Evolutionary conservation across 176 grass and related monocot species (phyloP).

Genomic region (Aegilops bicornis): DNA sequence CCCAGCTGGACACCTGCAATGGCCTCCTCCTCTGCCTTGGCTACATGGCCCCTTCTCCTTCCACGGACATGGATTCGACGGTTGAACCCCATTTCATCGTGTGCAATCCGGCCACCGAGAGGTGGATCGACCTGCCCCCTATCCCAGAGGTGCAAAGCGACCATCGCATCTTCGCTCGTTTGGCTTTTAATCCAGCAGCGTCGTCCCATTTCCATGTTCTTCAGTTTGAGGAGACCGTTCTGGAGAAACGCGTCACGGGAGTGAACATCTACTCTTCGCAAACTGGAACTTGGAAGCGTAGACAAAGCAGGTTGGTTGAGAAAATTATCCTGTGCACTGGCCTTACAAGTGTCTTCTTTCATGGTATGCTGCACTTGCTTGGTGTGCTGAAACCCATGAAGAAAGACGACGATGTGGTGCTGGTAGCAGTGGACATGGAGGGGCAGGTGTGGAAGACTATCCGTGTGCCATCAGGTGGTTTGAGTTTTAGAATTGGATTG

Average conservation of each 20-base stretch:
- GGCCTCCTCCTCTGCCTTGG: background rate
- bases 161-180: background rate
- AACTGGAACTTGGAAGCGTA: background rate
- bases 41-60: background rate
- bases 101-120: background rate
- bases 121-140: background rate
- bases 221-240: background rate
- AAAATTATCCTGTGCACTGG: background rate
- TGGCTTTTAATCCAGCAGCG: background rate
- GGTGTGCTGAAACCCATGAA: background rate
- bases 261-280: background rate
- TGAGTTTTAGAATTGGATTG: background rate
- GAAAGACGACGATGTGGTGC: background rate
- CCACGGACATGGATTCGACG: background rate
- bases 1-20: background rate
- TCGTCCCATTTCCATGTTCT: background rate
- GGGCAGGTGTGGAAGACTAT: background rate
- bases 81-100: background rate
- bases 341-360: background rate
- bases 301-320: background rate
- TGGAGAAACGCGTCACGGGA: background rate
- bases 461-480: background rate
- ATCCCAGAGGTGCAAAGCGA: background rate
- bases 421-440: constrained; percentile 1
- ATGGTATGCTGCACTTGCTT: background rate